Evolutionary conservation across 768 basidiomycete genomes (phyloP).

Genomic region (Rhodotorula diobovata): DNA sequence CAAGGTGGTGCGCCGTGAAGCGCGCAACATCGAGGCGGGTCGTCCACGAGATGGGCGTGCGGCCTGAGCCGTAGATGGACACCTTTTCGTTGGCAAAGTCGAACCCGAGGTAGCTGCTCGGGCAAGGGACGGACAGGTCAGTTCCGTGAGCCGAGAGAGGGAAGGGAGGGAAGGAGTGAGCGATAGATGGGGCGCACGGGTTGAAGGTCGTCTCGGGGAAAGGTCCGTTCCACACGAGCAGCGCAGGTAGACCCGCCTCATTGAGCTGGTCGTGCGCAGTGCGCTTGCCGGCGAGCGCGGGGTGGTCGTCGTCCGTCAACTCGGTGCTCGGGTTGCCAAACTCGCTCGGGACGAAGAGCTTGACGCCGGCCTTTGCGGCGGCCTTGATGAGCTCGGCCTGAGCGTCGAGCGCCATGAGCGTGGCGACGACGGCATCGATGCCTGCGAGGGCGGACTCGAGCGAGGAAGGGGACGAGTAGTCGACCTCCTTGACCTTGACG

Average conservation of each 20-base stretch:
- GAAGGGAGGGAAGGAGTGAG: neutral
- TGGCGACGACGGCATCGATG: constrained; percentile 22
- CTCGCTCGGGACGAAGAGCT: constrained; percentile 47
- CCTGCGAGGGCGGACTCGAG: constrained; percentile 15
- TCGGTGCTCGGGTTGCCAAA: constrained; percentile 39
- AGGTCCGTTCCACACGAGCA: neutral
- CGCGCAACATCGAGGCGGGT: neutral
- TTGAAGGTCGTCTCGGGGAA: constrained; percentile 3
- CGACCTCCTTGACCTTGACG: constrained; percentile 5
- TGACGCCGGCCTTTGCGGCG: constrained; percentile 42
- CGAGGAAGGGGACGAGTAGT: neutral
- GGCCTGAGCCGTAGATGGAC: neutral
- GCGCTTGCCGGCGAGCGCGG: constrained; percentile 12
- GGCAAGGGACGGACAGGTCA: neutral
- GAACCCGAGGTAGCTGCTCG: neutral
- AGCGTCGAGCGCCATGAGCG: constrained; percentile 18
- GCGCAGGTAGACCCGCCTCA: neutral
- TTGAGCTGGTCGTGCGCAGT: constrained; percentile 5
- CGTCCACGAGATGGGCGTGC: constrained; percentile 11
- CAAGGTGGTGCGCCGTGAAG: constrained; percentile 14
- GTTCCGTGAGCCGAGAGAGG: neutral
- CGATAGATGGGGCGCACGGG: neutral
- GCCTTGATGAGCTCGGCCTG: constrained; percentile 20
- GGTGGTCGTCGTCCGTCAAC: neutral
- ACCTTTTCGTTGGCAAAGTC: neutral